Evolutionary conservation across 305 asterid species (phyloP), one percentile per base, ranked within the genome.

Genomic region (Andrographis paniculata): DNA sequence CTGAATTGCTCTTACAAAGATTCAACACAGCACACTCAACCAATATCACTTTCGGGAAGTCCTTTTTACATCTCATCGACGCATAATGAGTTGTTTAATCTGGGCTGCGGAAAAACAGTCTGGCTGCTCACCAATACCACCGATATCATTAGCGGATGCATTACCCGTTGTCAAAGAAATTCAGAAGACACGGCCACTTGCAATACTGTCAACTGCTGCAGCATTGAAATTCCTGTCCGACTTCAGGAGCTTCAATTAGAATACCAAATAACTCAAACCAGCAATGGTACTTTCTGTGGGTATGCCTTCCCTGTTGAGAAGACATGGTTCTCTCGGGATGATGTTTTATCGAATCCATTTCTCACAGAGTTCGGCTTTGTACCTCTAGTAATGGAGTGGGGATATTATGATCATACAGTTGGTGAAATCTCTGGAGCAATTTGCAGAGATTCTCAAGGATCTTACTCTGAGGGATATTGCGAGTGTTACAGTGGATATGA

Each of bases 301-400:
- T 67, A 67, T 27, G 64, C 28, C 10, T 64, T 72, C 35, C 58
- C 64, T 6, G 69, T 57, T 15, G 69, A 72, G 1, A 56, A 5
- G 24, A 41, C 28, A 35, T 67, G 74, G 75, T 44, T 67, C 28
- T 62, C 59, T 45, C 63, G 63, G 13, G 51, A 6, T 0, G 36
- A 9, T 5, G n/a, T 61, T 42, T 14, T 50, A 17, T 38, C 28
- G 10, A 42, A 60, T 53, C 69, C 78, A 14, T 61, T 56, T 13
- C 66, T 64, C 39, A 19, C 10, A 27, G 64, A 46, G 11, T 61
- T 67, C 16, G 42, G 14, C 9, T 53, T 9, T 15, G 69, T 56
- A 14, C 61, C 69, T 0, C 37, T 67, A 13, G 67, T 53, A n/a
- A 72, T 72, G 14, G 72, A 67, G 16, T 67, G 78, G 78, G 72